phyloP scores from a whole-genome alignment of 345 rosid species.

The Iberis pinnata region DNA sequence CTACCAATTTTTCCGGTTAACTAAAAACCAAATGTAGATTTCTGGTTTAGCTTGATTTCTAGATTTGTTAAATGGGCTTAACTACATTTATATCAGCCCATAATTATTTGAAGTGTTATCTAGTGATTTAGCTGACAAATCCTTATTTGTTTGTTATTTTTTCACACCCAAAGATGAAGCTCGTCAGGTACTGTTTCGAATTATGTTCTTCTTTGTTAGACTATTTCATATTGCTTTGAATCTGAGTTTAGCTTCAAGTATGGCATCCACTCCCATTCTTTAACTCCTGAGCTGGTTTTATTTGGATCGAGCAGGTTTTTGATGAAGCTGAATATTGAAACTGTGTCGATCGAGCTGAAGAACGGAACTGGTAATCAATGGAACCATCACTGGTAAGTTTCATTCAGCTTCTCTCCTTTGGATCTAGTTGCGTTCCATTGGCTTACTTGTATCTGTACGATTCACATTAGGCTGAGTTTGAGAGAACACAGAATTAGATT shows the following conservation, averaged over 20 bases:
- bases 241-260: not conserved
- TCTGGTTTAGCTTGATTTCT: too few species aligned
- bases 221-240: too few species aligned
- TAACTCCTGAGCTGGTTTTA: not conserved
- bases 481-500: too few species aligned
- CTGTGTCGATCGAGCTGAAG: slow-evolving; percentile 93
- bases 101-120: slow-evolving; percentile 14
- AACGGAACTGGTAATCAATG: slow-evolving; percentile 89
- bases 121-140: too few species aligned
- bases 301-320: slow-evolving; percentile 54
- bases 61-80: too few species aligned
- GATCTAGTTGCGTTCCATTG: slow-evolving; percentile 9
- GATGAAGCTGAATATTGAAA: slow-evolving; percentile 98
- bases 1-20: too few species aligned
- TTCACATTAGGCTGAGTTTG: too few species aligned
- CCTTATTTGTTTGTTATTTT: slow-evolving; percentile 6
- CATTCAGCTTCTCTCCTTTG: slow-evolving; percentile 1
- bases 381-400: slow-evolving; percentile 76
- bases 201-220: not conserved
- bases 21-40: slow-evolving; percentile 4
- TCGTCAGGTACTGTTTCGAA: slow-evolving; percentile 41
- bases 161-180: slow-evolving; percentile 35
- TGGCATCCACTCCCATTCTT: too few species aligned
- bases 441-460: too few species aligned
- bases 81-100: not conserved